Conservation (phyloP, 257 asterid species). For the Fraxinus anomala region DNA sequence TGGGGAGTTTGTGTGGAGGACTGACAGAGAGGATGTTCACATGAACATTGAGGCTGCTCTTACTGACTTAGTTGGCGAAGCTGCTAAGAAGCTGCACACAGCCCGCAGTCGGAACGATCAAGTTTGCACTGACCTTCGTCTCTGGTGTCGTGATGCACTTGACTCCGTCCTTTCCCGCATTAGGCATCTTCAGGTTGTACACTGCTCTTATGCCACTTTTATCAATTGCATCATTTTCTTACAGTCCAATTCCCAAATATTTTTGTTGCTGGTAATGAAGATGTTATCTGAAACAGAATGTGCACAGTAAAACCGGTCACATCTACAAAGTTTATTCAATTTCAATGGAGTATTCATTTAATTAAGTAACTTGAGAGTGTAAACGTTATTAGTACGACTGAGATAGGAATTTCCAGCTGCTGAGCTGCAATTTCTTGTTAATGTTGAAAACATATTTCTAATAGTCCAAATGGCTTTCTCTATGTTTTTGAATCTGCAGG, state of each 20-base stretch:
- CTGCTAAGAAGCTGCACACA: constrained; percentile 97
- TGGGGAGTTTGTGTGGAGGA: constrained; percentile 84
- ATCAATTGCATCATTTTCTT: background rate
- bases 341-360: background rate
- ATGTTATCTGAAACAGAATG: background rate
- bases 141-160: constrained; percentile 92
- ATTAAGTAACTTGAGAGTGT: background rate
- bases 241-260: background rate
- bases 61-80: constrained; percentile 91
- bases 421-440: background rate
- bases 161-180: constrained; percentile 57
- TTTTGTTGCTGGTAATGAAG: background rate
- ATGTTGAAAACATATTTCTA: background rate
- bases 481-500: constrained; percentile 42
- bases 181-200: constrained; percentile 72
- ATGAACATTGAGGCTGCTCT: constrained; percentile 99
- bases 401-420: background rate
- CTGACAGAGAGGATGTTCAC: constrained; percentile 96
- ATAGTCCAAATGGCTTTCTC: background rate
- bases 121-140: constrained; percentile 90
- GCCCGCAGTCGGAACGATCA: constrained; percentile 96
- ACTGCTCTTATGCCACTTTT: background rate
- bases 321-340: background rate
- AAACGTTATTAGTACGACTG: background rate
- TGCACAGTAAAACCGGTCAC: background rate